Percentiles rank a stretch among this genome's conserved stretches.
Conservation (phyloP, 2,329 filamentous ascomycete species). For the Colletotrichum theobromicola region DNA sequence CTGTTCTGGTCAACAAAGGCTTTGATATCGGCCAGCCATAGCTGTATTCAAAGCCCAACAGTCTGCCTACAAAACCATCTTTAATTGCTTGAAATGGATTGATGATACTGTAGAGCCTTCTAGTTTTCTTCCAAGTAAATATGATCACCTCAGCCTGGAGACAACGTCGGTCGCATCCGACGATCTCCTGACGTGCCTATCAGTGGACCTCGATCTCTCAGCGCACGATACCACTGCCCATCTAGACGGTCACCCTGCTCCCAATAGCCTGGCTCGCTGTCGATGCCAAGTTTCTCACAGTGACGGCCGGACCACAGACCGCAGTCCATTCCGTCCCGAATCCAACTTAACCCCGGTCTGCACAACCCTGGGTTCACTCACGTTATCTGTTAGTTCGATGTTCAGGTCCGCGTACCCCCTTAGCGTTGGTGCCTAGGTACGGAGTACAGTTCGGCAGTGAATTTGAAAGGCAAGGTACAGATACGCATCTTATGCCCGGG, state of each 20-base stretch:
- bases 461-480: accelerated
- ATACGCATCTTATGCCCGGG: neutral
- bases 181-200: accelerated
- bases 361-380: neutral
- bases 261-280: neutral
- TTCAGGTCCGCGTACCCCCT: neutral
- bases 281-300: neutral
- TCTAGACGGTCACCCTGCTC: neutral
- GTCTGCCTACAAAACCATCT: neutral
- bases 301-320: neutral
- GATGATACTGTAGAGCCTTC: accelerated
- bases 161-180: neutral
- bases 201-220: neutral
- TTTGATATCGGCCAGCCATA: neutral
- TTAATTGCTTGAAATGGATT: accelerated
- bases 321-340: neutral
- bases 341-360: neutral
- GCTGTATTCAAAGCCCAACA: neutral
- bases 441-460: accelerated
- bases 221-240: neutral
- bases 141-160: accelerated
- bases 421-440: neutral
- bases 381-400: neutral
- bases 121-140: neutral
- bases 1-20: accelerated